A percentile compares a stretch with the other conserved stretches of the same genome.
Evolutionary conservation across 2,329 filamentous ascomycete genomes (phyloP).

Genomic region (Diaporthe sp.): DNA sequence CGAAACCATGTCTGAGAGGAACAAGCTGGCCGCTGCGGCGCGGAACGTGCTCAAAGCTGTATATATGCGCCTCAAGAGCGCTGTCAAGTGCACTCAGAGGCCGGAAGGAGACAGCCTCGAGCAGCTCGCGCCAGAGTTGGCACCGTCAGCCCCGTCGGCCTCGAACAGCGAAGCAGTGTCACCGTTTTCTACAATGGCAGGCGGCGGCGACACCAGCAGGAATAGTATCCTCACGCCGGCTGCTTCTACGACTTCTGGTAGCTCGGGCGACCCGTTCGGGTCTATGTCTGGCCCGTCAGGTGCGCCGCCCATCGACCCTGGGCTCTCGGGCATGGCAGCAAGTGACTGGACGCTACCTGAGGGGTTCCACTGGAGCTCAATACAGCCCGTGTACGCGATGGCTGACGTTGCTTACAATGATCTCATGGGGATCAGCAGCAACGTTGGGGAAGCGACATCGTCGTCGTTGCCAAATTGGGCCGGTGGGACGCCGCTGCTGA

Average conservation of each 20-base stretch:
- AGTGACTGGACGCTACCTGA: constrained; percentile 58
- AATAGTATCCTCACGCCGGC: constrained; percentile 34
- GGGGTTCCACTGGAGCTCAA: constrained; percentile 63
- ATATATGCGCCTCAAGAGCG: constrained; percentile 66
- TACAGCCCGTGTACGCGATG: constrained; percentile 70
- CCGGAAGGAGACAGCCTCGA: not conserved
- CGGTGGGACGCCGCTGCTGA: constrained; percentile 37
- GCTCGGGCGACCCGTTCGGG: constrained; percentile 26
- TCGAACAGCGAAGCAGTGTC: not conserved
- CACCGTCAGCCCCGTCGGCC: not conserved
- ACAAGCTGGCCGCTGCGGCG: constrained; percentile 67
- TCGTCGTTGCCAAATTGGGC: constrained; percentile 45
- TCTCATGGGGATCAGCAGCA: constrained; percentile 59
- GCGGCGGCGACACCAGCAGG: constrained; percentile 35
- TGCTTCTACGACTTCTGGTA: constrained; percentile 7
- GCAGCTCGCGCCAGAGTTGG: not conserved
- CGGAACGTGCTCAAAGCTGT: constrained; percentile 70
- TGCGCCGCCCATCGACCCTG: constrained; percentile 26
- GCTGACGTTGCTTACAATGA: constrained; percentile 71
- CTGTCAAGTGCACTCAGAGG: constrained; percentile 52
- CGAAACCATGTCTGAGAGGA: constrained; percentile 67
- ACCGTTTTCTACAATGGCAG: constrained; percentile 38
- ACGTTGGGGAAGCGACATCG: constrained; percentile 44
- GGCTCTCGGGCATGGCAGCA: constrained; percentile 7
- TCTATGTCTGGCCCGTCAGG: constrained; percentile 19